Conservation (phyloP, 352 stramenopile species). For the Phytophthora fragariaefolia region DNA sequence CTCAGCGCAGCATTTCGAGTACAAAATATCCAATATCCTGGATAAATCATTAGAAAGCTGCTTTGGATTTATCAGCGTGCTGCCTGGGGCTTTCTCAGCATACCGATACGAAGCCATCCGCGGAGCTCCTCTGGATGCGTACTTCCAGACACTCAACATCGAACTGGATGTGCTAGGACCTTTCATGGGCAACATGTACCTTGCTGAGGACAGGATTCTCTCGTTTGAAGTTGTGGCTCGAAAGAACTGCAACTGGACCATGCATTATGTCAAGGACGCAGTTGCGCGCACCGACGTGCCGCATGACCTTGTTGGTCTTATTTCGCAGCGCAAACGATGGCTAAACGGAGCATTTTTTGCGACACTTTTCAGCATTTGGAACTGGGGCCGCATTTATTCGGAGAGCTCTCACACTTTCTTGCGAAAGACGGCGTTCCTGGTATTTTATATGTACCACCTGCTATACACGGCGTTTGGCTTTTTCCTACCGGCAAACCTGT, state of each 20-base stretch:
- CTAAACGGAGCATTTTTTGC: constrained; percentile 89
- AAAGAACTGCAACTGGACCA: constrained; percentile 87
- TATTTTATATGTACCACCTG: constrained; percentile 87
- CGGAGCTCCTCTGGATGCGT: constrained; percentile 75
- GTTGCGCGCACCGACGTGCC: constrained; percentile 87
- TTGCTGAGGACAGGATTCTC: constrained; percentile 87
- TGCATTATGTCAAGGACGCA: constrained; percentile 89
- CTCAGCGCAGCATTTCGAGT: constrained; percentile 89
- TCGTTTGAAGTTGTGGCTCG: constrained; percentile 86
- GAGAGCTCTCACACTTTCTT: constrained; percentile 77
- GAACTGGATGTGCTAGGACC: constrained; percentile 80
- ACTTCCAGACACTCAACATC: constrained; percentile 89
- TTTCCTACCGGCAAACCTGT: constrained; percentile 84
- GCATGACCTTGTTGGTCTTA: constrained; percentile 81
- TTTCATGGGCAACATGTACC: constrained; percentile 91
- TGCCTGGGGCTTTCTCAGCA: constrained; percentile 85
- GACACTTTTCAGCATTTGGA: constrained; percentile 89
- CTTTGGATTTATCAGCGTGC: constrained; percentile 89
- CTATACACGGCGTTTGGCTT: constrained; percentile 72
- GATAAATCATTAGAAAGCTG: constrained; percentile 89
- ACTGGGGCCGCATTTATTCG: constrained; percentile 85
- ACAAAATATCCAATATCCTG: constrained; percentile 91
- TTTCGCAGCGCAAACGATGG: constrained; percentile 87
- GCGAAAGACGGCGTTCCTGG: constrained; percentile 70
- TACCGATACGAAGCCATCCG: constrained; percentile 88